These are phyloP conservation scores for Lepidium sativum DNA, from an alignment of 345 rosid genomes.

Conservation along the genomic window DNA sequence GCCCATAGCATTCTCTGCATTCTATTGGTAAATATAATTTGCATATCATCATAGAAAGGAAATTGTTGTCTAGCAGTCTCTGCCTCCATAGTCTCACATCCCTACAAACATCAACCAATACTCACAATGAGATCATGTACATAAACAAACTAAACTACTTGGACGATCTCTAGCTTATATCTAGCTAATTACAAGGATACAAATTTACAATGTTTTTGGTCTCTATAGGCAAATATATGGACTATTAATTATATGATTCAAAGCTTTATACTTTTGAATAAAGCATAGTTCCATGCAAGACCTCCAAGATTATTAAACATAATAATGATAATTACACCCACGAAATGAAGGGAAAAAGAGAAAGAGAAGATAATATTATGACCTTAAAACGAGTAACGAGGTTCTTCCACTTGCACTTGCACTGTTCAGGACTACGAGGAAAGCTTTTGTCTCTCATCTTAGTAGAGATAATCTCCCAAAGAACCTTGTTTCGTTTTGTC, in stretches of 20 bases:
- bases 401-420: conserved; percentile 99
- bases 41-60: conserved; percentile 73
- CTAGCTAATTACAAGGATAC: background rate
- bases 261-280: background rate
- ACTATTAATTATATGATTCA: background rate
- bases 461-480: conserved; percentile 77
- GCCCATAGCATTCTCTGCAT: conserved; percentile 75
- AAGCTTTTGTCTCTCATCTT: conserved; percentile 76
- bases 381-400: conserved; percentile 97
- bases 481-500: conserved; percentile 83
- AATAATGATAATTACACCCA: background rate
- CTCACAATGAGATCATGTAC: background rate
- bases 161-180: background rate
- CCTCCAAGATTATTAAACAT: background rate
- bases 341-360: background rate
- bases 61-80: conserved; percentile 74
- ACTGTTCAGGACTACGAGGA: conserved; percentile 93
- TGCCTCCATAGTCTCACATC: conserved; percentile 74
- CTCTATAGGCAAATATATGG: background rate
- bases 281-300: conserved; percentile 11
- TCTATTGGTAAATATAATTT: conserved; percentile 49
- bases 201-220: background rate
- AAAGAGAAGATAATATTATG: background rate
- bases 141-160: background rate
- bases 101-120: conserved; percentile 33